Evolutionary conservation across 2,329 filamentous ascomycete species (phyloP).

Genomic region (Pseudogymnoascus verrucosus): DNA sequence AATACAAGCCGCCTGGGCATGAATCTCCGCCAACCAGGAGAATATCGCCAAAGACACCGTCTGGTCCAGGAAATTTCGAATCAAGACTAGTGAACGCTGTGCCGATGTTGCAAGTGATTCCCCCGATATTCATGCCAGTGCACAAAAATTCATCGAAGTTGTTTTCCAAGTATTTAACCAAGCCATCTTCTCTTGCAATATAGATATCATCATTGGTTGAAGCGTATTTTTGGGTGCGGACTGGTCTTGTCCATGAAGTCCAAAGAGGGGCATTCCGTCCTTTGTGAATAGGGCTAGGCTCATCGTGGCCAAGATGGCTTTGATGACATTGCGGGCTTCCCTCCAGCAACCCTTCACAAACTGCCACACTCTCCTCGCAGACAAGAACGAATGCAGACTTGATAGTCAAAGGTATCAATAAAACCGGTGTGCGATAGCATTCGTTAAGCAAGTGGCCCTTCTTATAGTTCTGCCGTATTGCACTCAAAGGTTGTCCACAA

Average conservation of each 20-base stretch:
- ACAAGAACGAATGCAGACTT: constrained; percentile 64
- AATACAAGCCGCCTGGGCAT: constrained; percentile 66
- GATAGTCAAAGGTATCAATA: constrained; percentile 65
- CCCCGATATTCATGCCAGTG: constrained; percentile 51
- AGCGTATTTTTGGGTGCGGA: constrained; percentile 54
- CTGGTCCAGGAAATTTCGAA: constrained; percentile 29
- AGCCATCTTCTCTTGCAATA: constrained; percentile 79
- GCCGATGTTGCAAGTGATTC: constrained; percentile 66
- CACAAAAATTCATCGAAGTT: constrained; percentile 46
- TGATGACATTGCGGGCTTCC: constrained; percentile 38
- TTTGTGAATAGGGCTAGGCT: constrained; percentile 38
- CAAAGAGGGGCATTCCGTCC: constrained; percentile 53
- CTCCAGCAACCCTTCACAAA: constrained; percentile 47
- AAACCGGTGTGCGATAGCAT: constrained; percentile 51
- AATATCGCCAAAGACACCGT: constrained; percentile 55
- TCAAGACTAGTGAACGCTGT: constrained; percentile 66
- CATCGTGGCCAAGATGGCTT: background rate
- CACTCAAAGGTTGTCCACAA: constrained; percentile 38
- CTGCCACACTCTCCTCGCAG: constrained; percentile 49
- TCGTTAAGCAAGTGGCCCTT: constrained; percentile 42
- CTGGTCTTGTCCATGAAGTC: constrained; percentile 77
- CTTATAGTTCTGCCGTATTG: constrained; percentile 39
- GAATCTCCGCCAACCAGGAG: constrained; percentile 71
- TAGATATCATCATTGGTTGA: constrained; percentile 70
- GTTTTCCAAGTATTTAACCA: constrained; percentile 65